Percentiles rank a stretch among this genome's conserved stretches.
Conservation (phyloP, 2,329 filamentous ascomycete species). For the Aspergillus udagawae region DNA sequence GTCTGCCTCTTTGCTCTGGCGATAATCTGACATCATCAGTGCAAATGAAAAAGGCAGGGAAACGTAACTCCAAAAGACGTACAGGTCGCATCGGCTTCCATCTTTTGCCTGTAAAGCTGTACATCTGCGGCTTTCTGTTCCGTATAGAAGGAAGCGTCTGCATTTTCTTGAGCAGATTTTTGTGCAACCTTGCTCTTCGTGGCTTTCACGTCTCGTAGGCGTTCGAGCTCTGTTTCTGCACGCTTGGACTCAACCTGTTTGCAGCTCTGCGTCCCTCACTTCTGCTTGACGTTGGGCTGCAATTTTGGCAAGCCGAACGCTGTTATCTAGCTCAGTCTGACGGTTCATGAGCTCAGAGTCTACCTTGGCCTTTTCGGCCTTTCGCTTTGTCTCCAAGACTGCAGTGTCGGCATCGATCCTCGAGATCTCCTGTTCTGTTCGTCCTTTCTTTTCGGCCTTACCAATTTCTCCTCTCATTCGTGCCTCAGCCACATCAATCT, state of each 20-base stretch:
- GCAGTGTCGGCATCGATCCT: conserved; percentile 85
- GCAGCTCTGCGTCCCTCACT: conserved; percentile 72
- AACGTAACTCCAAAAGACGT: conserved; percentile 4
- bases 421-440: conserved; percentile 79
- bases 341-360: conserved; percentile 71
- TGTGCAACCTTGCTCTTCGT: conserved; percentile 63
- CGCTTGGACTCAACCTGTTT: conserved; percentile 73
- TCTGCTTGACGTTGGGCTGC: conserved; percentile 69
- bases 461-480: conserved; percentile 57
- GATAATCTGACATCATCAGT: conserved; percentile 18
- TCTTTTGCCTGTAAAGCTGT: conserved; percentile 34
- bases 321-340: conserved; percentile 67
- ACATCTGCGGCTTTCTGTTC: conserved; percentile 54
- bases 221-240: conserved; percentile 74
- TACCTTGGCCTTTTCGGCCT: conserved; percentile 73
- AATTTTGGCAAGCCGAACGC: conserved; percentile 73
- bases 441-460: conserved; percentile 72
- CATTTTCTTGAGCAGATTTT: conserved; percentile 41
- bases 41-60: no score
- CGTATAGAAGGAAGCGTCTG: conserved; percentile 48
- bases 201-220: conserved; percentile 71
- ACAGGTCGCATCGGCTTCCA: conserved; percentile 39
- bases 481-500: conserved; percentile 57
- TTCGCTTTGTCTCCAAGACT: conserved; percentile 77
- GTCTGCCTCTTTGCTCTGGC: conserved; percentile 32